These are phyloP conservation scores for Rugonectria rugulosa DNA, from an alignment of 2,329 filamentous ascomycete genomes.

Conservation along the genomic window DNA sequence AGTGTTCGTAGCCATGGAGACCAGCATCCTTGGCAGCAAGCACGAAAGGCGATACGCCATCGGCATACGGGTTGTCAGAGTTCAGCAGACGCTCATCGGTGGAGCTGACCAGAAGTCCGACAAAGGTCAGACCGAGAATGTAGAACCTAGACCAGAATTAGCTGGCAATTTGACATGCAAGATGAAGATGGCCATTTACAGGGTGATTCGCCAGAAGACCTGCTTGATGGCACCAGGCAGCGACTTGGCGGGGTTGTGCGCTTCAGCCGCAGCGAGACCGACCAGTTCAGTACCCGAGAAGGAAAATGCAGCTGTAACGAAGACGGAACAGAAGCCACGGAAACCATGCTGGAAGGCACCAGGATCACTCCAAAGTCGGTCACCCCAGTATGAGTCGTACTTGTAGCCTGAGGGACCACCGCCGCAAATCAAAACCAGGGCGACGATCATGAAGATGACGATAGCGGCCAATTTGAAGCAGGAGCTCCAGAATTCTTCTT, in stretches of 20 bases:
- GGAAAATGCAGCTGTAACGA: conserved; percentile 74
- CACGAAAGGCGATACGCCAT: conserved; percentile 58
- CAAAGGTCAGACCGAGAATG: conserved; percentile 56
- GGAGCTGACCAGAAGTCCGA: conserved; percentile 55
- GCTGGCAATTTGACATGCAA: no score
- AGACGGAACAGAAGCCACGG: conserved; percentile 72
- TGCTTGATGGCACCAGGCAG: conserved; percentile 84
- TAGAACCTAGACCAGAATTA: conserved; percentile 50
- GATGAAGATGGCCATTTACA: no score
- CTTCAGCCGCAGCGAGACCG: conserved; percentile 74
- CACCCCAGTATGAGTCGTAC: conserved; percentile 53
- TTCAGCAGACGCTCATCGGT: conserved; percentile 53
- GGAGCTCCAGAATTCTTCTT: conserved; percentile 65
- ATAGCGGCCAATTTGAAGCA: conserved; percentile 64
- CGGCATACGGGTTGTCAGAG: conserved; percentile 35
- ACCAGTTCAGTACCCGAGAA: conserved; percentile 75
- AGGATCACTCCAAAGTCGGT: conserved; percentile 44
- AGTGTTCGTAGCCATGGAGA: conserved; percentile 55
- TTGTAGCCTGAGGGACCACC: conserved; percentile 58
- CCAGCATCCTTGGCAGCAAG: conserved; percentile 56
- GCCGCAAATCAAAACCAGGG: conserved; percentile 63
- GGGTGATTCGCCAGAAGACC: conserved; percentile 63
- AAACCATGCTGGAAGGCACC: conserved; percentile 72
- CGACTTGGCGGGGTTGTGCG: conserved; percentile 70
- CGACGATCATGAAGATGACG: conserved; percentile 68